A percentile compares a stretch with the other conserved stretches of the same genome.
Evolutionary conservation across 1,284 basidiomycete genomes (phyloP).

Genomic region (Caloboletus inedulis): DNA sequence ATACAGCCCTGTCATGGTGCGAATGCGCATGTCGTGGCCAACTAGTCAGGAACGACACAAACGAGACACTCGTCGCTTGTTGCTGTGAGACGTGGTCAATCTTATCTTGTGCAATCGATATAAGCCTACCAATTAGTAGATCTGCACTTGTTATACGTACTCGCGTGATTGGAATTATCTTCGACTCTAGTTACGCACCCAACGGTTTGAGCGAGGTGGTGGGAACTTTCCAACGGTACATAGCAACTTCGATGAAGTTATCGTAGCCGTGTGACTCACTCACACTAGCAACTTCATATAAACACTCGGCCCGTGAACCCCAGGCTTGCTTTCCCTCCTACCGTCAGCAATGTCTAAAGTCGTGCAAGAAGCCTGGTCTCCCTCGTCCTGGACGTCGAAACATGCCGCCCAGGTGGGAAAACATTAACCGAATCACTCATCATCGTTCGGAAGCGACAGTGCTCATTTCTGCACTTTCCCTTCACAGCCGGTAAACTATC

Average conservation of each 20-base stretch:
- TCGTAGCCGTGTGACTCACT: not conserved
- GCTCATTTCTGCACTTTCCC: constrained; percentile 12
- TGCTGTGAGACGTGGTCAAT: not conserved
- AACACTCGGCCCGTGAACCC: not conserved
- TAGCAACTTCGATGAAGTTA: not conserved
- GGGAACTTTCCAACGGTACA: not conserved
- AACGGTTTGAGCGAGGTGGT: not conserved
- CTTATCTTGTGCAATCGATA: not conserved
- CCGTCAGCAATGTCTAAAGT: constrained; percentile 11
- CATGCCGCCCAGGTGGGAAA: constrained; percentile 47
- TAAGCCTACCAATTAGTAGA: not conserved
- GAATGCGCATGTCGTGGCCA: not conserved
- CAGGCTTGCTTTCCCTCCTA: not conserved
- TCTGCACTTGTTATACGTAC: not conserved
- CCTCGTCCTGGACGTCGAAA: constrained; percentile 52
- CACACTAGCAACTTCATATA: not conserved
- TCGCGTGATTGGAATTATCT: not conserved
- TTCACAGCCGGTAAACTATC: constrained; percentile 35
- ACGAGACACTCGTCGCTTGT: not conserved
- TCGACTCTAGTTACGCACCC: not conserved
- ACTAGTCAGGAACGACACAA: not conserved
- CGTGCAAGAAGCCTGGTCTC: constrained; percentile 39
- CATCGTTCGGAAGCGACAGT: not conserved
- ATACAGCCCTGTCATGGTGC: not conserved
- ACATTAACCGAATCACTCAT: constrained; percentile 3